Percentiles rank a stretch among this genome's conserved stretches.
Conservation (phyloP, 768 basidiomycete genomes). For the Phaffia tasmanica region DNA sequence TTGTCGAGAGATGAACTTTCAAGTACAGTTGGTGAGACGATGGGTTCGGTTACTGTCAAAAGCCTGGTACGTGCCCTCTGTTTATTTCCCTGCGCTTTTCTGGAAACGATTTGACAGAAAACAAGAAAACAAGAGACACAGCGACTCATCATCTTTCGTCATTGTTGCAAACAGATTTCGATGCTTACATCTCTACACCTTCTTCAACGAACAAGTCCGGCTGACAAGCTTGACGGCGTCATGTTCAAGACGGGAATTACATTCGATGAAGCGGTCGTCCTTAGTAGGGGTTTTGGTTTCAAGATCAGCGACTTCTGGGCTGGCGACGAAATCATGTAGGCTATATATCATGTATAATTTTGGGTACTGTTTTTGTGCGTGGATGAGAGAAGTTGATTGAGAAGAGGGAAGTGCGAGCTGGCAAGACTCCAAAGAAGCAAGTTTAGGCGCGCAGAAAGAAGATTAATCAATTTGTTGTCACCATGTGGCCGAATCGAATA, state of each 20-base stretch:
- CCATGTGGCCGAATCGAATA: too few relatives aligned
- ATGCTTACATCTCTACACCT: conserved; percentile 16
- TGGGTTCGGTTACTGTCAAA: conserved; percentile 7
- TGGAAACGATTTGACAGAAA: neutral
- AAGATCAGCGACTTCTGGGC: conserved; percentile 20
- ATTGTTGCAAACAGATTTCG: neutral
- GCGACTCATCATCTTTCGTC: neutral
- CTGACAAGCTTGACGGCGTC: conserved; percentile 11
- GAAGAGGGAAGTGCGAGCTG: too few relatives aligned
- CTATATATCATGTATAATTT: conserved; percentile 33
- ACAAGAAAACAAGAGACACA: neutral
- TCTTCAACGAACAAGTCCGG: conserved; percentile 6
- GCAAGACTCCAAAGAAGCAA: too few relatives aligned
- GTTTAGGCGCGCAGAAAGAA: too few relatives aligned
- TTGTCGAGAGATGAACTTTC: conserved; percentile 2
- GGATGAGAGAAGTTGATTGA: too few relatives aligned
- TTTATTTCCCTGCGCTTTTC: neutral
- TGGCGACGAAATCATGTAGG: conserved; percentile 14
- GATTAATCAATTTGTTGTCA: too few relatives aligned
- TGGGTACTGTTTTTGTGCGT: conserved; percentile 32
- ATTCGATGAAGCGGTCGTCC: conserved; percentile 16
- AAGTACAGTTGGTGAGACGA: conserved; percentile 17
- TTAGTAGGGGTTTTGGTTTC: conserved; percentile 11
- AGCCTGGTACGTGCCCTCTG: conserved; percentile 3
- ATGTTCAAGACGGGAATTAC: conserved; percentile 18